phyloP scores from a whole-genome alignment of 2,329 filamentous ascomycete species.

The Nemania serpens region DNA sequence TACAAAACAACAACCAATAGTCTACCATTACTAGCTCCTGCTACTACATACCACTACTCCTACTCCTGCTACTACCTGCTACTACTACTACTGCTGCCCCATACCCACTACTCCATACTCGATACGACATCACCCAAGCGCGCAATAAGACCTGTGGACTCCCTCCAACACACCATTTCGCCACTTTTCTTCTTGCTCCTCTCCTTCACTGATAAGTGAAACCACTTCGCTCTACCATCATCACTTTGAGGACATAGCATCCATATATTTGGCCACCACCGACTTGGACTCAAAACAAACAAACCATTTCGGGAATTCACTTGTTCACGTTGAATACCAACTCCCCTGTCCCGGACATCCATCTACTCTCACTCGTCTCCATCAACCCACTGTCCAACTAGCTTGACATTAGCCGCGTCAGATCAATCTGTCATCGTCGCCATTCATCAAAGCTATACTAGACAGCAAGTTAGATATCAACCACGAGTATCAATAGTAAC shows the following conservation, averaged over 20 bases:
- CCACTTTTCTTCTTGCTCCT: conserved; percentile 40
- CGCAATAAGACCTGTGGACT: conserved; percentile 43
- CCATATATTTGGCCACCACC: conserved; percentile 1
- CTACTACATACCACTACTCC: not conserved
- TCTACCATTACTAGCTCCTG: not conserved
- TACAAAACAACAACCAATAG: conserved; percentile 9
- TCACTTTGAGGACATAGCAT: conserved; percentile 2
- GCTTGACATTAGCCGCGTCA: conserved; percentile 17
- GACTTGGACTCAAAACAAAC: conserved; percentile 36
- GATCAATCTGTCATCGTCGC: conserved; percentile 18
- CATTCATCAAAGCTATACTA: conserved; percentile 17
- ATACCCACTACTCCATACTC: not conserved
- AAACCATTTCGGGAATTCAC: conserved; percentile 28
- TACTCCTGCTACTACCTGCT: not conserved
- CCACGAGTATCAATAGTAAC: conserved; percentile 13
- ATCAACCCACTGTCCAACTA: conserved; percentile 23
- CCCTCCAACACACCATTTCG: conserved; percentile 37
- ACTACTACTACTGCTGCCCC: not conserved
- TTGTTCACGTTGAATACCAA: not conserved
- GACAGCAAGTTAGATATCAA: conserved; percentile 4
- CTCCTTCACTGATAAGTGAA: conserved; percentile 26
- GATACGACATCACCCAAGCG: conserved; percentile 4
- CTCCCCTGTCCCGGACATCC: not conserved
- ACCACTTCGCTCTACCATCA: conserved; percentile 4
- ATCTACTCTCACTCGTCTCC: conserved; percentile 18